Conservation (phyloP, 495 filamentous ascomycete species). For the Penicilliopsis zonata region DNA sequence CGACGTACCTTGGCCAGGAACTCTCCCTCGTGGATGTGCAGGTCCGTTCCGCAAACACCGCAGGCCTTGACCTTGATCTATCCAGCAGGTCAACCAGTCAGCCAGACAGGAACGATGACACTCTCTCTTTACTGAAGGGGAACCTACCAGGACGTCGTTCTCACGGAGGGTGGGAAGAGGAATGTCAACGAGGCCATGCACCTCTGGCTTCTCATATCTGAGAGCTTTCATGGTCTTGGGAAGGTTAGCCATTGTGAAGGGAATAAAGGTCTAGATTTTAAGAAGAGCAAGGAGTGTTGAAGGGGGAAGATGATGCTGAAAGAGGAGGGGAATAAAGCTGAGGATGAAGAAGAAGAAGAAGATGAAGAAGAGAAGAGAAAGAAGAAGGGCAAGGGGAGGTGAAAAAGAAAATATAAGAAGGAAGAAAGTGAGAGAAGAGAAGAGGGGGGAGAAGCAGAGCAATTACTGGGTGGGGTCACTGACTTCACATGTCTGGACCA, state of each 20-base stretch:
- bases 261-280: too few relatives aligned
- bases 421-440: too few relatives aligned
- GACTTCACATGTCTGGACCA: too few relatives aligned
- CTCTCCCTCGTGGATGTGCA: conserved; percentile 56
- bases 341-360: neutral
- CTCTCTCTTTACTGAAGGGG: too few relatives aligned
- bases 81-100: neutral
- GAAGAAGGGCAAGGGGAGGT: conserved; percentile 1
- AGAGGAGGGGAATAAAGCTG: neutral
- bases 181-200: conserved; percentile 45
- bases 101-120: neutral
- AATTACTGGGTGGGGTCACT: too few relatives aligned
- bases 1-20: conserved; percentile 44
- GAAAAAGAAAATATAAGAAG: too few relatives aligned
- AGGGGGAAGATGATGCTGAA: neutral
- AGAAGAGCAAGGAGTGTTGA: conserved; percentile 1
- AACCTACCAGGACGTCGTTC: conserved; percentile 43
- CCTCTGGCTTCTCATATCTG: conserved; percentile 49
- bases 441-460: too few relatives aligned
- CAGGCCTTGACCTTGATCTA: conserved; percentile 48
- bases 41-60: conserved; percentile 56
- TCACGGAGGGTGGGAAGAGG: conserved; percentile 47
- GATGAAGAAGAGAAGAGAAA: conserved; percentile 4
- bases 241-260: conserved; percentile 19
- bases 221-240: conserved; percentile 51